phyloP scores from a whole-genome alignment of 1,284 basidiomycete genomes.

The Kalmanozyma brasiliensis region DNA sequence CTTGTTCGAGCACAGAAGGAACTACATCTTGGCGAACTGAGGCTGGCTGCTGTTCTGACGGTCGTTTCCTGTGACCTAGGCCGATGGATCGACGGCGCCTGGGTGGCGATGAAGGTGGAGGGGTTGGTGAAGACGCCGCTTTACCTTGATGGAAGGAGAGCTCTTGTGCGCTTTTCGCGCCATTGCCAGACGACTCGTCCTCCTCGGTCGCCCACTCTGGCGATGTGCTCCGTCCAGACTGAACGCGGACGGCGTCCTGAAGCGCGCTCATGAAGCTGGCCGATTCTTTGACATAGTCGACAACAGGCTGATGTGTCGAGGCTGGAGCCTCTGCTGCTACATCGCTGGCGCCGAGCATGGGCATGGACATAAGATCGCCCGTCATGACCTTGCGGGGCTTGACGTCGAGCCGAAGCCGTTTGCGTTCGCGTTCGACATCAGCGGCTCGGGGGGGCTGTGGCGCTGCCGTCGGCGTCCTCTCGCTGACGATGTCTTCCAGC shows the following conservation, averaged over 20 bases:
- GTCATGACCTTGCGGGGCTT: constrained; percentile 40
- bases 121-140: constrained; percentile 1
- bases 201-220: constrained; percentile 45
- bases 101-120: constrained; percentile 17
- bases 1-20: constrained; percentile 22
- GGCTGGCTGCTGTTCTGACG: not conserved
- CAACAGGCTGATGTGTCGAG: constrained; percentile 14
- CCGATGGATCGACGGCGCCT: constrained; percentile 7
- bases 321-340: not conserved
- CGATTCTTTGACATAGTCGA: constrained; percentile 47
- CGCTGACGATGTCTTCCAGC: constrained; percentile 56
- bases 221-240: constrained; percentile 15
- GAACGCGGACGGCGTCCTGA: constrained; percentile 29
- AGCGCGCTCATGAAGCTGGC: constrained; percentile 38
- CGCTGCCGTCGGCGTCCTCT: constrained; percentile 24
- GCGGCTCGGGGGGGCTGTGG: constrained; percentile 16
- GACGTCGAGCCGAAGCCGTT: constrained; percentile 50
- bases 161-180: not conserved
- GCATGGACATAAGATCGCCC: constrained; percentile 45
- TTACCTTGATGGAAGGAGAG: constrained; percentile 34
- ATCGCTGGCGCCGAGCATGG: constrained; percentile 15
- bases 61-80: constrained; percentile 3
- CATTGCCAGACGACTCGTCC: constrained; percentile 24
- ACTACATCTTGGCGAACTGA: constrained; percentile 18
- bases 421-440: constrained; percentile 46